These are phyloP conservation scores for Eucalyptus cloeziana DNA, from an alignment of 345 rosid genomes.

Conservation along the genomic window DNA sequence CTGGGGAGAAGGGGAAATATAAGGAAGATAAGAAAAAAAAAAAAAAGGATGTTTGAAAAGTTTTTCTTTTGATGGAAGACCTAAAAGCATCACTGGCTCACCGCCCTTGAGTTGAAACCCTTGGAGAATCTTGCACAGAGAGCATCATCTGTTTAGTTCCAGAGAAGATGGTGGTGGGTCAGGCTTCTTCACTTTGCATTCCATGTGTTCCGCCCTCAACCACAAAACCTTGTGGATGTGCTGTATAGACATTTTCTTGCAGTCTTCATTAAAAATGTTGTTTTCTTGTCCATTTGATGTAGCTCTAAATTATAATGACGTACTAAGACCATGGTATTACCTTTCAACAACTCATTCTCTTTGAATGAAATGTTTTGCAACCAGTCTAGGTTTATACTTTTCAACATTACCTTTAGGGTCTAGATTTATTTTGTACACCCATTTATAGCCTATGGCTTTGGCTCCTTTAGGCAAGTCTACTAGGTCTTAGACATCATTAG, in stretches of 20 bases:
- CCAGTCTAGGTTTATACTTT: accelerated
- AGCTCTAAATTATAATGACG: too few relatives aligned
- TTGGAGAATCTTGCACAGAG: background rate
- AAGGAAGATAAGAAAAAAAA: background rate
- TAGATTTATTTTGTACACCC: background rate
- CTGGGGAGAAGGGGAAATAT: background rate
- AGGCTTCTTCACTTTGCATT: background rate
- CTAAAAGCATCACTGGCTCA: background rate
- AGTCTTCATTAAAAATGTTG: too few relatives aligned
- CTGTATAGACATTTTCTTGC: too few relatives aligned
- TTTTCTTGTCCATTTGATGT: too few relatives aligned
- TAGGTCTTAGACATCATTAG: too few relatives aligned
- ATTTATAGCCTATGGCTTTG: background rate
- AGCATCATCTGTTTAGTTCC: background rate
- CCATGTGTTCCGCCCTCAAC: too few relatives aligned
- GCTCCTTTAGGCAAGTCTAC: background rate
- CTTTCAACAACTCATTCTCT: too few relatives aligned
- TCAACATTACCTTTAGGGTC: background rate
- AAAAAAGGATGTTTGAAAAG: background rate
- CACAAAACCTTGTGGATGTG: too few relatives aligned
- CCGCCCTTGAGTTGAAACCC: conserved; percentile 29
- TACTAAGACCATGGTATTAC: too few relatives aligned
- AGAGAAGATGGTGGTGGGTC: background rate
- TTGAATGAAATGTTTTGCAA: too few relatives aligned
- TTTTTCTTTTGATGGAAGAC: background rate